These are phyloP conservation scores for Sanghuangporus sanghuang DNA, from an alignment of 1,284 basidiomycete genomes.

Conservation along the genomic window DNA sequence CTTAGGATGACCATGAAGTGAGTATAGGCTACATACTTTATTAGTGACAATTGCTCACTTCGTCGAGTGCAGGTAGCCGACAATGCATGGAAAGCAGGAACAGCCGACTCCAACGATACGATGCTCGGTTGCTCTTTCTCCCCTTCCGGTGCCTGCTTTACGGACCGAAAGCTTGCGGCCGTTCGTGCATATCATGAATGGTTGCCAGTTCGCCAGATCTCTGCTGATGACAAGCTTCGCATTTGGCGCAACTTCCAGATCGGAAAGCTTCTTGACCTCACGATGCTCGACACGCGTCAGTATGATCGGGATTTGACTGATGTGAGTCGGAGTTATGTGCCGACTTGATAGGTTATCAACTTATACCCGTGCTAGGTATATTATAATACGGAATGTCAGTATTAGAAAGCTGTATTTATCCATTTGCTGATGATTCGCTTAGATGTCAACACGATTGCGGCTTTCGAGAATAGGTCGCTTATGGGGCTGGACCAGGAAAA, in stretches of 20 bases:
- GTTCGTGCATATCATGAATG: conserved; percentile 65
- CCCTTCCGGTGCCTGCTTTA: conserved; percentile 53
- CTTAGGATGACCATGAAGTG: conserved; percentile 54
- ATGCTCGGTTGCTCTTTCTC: conserved; percentile 49
- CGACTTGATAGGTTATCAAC: background rate
- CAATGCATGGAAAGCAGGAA: conserved; percentile 61
- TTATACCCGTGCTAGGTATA: conserved; percentile 34
- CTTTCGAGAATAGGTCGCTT: conserved; percentile 43
- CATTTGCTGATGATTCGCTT: conserved; percentile 1
- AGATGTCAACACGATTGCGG: conserved; percentile 42
- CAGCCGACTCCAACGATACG: conserved; percentile 59
- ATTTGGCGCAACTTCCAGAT: conserved; percentile 68
- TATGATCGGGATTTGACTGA: conserved; percentile 65
- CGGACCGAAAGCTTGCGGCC: conserved; percentile 58
- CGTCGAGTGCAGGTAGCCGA: conserved; percentile 42
- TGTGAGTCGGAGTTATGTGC: conserved; percentile 26
- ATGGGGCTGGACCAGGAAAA: conserved; percentile 57
- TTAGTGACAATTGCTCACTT: background rate
- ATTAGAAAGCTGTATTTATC: background rate
- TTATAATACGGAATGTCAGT: conserved; percentile 48
- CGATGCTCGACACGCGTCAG: conserved; percentile 63
- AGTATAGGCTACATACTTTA: background rate
- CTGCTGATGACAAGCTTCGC: conserved; percentile 52
- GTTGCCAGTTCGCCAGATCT: conserved; percentile 66
- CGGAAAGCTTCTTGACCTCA: conserved; percentile 53